A percentile compares a stretch with the other conserved stretches of the same genome.
Conservation (phyloP, 495 filamentous ascomycete genomes). For the Talaromyces wortmannii region DNA sequence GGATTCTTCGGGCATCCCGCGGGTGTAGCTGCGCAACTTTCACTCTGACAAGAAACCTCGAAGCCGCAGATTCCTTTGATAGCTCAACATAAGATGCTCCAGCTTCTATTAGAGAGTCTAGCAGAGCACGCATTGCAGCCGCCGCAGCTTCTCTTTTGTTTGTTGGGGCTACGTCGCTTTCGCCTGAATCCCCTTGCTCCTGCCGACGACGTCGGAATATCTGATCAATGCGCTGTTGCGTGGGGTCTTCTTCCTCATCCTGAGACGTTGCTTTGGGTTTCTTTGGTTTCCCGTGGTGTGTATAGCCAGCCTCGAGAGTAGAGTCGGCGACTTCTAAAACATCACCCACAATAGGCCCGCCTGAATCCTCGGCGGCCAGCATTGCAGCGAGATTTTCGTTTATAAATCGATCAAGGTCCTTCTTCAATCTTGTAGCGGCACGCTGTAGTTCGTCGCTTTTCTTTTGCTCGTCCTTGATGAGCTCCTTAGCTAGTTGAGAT, state of each 20-base stretch:
- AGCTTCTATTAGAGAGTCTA: slow-evolving; percentile 57
- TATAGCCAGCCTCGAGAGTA: slow-evolving; percentile 63
- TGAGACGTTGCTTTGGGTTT: slow-evolving; percentile 44
- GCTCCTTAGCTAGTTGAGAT: slow-evolving; percentile 53
- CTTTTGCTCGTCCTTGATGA: slow-evolving; percentile 48
- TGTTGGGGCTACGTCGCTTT: slow-evolving; percentile 15
- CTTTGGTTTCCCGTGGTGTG: slow-evolving; percentile 61
- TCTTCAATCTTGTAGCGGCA: slow-evolving; percentile 50
- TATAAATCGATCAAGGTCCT: slow-evolving; percentile 64
- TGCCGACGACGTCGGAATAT: slow-evolving; percentile 46
- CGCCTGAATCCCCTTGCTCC: slow-evolving; percentile 18
- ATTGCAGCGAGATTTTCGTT: slow-evolving; percentile 65
- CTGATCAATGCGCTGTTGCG: slow-evolving; percentile 66
- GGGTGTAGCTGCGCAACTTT: slow-evolving; percentile 86
- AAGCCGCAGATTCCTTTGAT: slow-evolving; percentile 69
- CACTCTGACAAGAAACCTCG: slow-evolving; percentile 74
- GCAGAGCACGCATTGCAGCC: slow-evolving; percentile 58
- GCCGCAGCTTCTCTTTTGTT: slow-evolving; percentile 61
- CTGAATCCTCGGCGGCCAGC: slow-evolving; percentile 81
- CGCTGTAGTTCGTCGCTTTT: slow-evolving; percentile 48
- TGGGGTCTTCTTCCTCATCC: slow-evolving; percentile 16
- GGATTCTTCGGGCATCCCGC: slow-evolving; percentile 66
- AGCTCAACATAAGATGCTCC: slow-evolving; percentile 61
- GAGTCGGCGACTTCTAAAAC: slow-evolving; percentile 55
- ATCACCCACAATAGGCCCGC: slow-evolving; percentile 79